Base-by-base conservation (phyloP, 2,329 filamentous ascomycete genomes). In the Sclerotinia minor region DNA sequence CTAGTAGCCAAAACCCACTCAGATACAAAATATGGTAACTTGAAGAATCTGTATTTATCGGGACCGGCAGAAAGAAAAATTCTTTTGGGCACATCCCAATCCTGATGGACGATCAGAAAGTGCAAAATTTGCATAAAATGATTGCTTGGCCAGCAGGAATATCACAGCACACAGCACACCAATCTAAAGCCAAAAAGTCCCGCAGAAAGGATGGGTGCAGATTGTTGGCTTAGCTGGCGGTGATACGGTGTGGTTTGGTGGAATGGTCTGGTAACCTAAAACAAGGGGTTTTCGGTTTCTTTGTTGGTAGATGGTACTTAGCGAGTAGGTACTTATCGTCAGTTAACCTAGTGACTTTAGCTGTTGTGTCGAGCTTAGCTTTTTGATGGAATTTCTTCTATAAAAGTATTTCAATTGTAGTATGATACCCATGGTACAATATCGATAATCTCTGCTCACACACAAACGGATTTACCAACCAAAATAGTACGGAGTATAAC, bases 191-290 rank as follows among this genome's bases (percentile, higher is more conserved):
- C 55, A n/a, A 41, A 41, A 55, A 19, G 45, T 53, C 47, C 57
- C 47, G 35, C 47, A 67, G 45, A 53, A 47, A 38, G 65, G 57
- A 52, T 41, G 44, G 35, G n/a, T 61, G 65, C 65, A 63, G 55
- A 11, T 63, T n/a, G 21, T 24, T 63, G 65, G 57, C 65, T 67
- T 54, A 47, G 65, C 47, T 67, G 65, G 65, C 21, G 65, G 55
- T 52, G 49, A 53, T 67, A 61, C 55, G 55, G 65, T 53, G 47
- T 35, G 38, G 15, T 49, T 61, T 61, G 38, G 38, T 65, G 38
- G 50, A 35, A 65, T 45, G 29, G 29, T 2, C 52, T 35, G 38
- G 35, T 29, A 53, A 65, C 44, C 41, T n/a, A 59, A 38, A 50
- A 29, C 44, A 41, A 65, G n/a, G 64, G 64, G 26, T 17, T 60